Base-by-base conservation (phyloP, 305 asterid genomes). In the Striga hermonthica region DNA sequence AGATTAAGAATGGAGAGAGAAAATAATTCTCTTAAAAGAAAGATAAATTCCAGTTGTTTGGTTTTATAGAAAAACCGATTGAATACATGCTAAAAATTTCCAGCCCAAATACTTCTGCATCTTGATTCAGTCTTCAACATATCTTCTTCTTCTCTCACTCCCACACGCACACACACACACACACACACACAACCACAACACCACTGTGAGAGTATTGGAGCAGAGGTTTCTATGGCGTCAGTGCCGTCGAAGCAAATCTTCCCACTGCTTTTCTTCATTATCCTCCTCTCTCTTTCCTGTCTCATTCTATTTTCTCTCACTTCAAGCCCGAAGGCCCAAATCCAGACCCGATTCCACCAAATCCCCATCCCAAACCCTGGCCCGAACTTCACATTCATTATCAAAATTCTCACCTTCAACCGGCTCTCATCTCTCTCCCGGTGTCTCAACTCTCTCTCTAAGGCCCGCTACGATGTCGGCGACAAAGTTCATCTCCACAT, bases 341-440 rank as follows among this genome's bases (percentile, higher is more conserved):
- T 74, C 62, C 76, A 62, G 45, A 62, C 56, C 71, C 75, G 69
- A 59, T 39, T 68, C 71, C 71, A 36, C 56, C 67, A 56, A 37
- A 53, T 69, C 57, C 73, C 59, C 9, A 59, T 47, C 69, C 73
- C 62, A 15, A 53, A 57, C 28, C 49, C 62, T 4, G 61, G 22
- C 59, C 68, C 80, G 22, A 80, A 77, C 54, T 83, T 89, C 81
- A 83, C 89, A 8, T 82, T 89, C 81, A 74, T 79, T 71, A 74
- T 89, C 90, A 86, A 89, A 77, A 74, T 89, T 66, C 89, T 89
- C 72, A 80, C 96, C 3, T 89, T 60, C 83, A 80, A 86, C 64
- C 89, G 95, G 44, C 74, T 84, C 28, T 22, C 81, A 0, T 82
- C 95, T 28, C 86, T 86, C 78, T 67, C 88, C 40, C 90, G 90